These are phyloP conservation scores for Vigna nakashimae DNA, from an alignment of 306 rosid genomes.

Conservation along the genomic window DNA sequence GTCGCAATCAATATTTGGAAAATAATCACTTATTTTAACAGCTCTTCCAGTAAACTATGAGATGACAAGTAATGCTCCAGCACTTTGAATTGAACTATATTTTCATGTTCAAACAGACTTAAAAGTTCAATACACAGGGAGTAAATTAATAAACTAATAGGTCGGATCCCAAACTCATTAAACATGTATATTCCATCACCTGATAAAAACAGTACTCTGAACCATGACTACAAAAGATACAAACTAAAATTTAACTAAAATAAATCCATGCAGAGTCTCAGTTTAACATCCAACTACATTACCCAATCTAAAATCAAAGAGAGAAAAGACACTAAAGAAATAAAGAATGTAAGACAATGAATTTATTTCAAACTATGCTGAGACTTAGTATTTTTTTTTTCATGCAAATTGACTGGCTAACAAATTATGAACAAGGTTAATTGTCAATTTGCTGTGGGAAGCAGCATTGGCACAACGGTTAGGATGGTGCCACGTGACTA, in stretches of 20 bases:
- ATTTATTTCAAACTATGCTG: too few species aligned
- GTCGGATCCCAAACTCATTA: background rate
- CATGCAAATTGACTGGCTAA: too few species aligned
- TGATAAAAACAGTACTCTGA: background rate
- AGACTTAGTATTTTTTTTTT: too few species aligned
- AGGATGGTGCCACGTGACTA: too few species aligned
- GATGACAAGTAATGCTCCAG: background rate
- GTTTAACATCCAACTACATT: too few species aligned
- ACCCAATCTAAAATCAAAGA: too few species aligned
- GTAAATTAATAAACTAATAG: background rate
- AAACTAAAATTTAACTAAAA: background rate
- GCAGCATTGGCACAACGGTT: too few species aligned
- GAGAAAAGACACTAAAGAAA: too few species aligned
- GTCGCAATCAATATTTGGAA: background rate
- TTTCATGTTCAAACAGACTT: conserved; percentile 4
- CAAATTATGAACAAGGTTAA: too few species aligned
- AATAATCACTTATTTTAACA: background rate
- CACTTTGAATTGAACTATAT: background rate
- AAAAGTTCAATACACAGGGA: background rate
- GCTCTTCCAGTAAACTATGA: background rate
- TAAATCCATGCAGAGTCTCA: too few species aligned
- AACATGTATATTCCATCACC: background rate
- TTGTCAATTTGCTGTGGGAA: too few species aligned
- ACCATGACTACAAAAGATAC: background rate
- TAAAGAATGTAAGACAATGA: too few species aligned